phyloP scores from a whole-genome alignment of 805 yeast species.

The Ogataea methanolica region DNA sequence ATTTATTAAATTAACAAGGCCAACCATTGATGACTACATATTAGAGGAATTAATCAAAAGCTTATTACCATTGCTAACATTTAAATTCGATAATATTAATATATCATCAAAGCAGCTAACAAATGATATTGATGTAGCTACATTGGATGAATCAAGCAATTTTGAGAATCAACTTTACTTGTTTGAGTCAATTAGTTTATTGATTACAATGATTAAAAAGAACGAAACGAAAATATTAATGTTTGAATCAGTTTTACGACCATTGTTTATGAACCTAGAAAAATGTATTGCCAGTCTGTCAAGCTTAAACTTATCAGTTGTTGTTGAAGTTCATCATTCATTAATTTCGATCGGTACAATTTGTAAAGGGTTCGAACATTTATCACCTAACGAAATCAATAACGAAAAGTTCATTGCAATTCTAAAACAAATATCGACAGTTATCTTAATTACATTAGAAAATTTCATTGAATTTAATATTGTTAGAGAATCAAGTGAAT shows the following conservation, averaged over 20 bases:
- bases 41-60: slow-evolving; percentile 55
- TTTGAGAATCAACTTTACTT: slow-evolving; percentile 79
- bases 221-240: slow-evolving; percentile 38
- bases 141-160: slow-evolving; percentile 50
- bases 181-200: slow-evolving; percentile 81
- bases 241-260: slow-evolving; percentile 65
- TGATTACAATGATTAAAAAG: slow-evolving; percentile 54
- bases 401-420: slow-evolving; percentile 27
- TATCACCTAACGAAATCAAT: slow-evolving; percentile 25
- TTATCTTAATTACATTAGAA: slow-evolving; percentile 78
- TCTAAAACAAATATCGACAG: slow-evolving; percentile 53
- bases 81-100: slow-evolving; percentile 49
- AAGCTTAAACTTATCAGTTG: slow-evolving; percentile 36
- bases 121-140: slow-evolving; percentile 30
- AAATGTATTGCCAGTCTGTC: slow-evolving; percentile 44
- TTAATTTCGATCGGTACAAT: slow-evolving; percentile 87
- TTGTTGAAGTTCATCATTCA: slow-evolving; percentile 79
- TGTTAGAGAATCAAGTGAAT: slow-evolving; percentile 81
- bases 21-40: slow-evolving; percentile 46
- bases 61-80: slow-evolving; percentile 56
- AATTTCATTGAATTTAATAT: slow-evolving; percentile 59
- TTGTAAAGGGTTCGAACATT: slow-evolving; percentile 71
- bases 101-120: slow-evolving; percentile 14
- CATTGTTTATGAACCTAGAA: slow-evolving; percentile 70
- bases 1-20: slow-evolving; percentile 73